Conservation (phyloP, 495 filamentous ascomycete genomes). For the Letharia lupina region DNA sequence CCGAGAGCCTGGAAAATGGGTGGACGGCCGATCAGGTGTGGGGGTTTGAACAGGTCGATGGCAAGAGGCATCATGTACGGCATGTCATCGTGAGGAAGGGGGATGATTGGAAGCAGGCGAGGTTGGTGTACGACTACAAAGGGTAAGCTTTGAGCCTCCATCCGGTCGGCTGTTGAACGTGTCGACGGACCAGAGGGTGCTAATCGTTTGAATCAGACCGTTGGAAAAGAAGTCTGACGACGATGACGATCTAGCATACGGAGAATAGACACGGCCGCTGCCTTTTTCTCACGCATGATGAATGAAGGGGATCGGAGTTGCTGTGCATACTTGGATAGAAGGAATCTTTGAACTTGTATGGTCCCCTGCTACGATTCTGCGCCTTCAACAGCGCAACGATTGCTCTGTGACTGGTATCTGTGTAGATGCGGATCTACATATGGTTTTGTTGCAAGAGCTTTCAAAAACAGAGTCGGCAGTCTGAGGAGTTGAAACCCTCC, state of each 20-base stretch:
- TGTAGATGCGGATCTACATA: neutral
- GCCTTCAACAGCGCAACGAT: neutral
- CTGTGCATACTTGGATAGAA: neutral
- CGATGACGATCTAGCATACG: conserved; percentile 22
- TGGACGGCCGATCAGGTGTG: conserved; percentile 47
- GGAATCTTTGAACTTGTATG: neutral
- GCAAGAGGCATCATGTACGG: conserved; percentile 58
- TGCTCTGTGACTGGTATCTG: neutral
- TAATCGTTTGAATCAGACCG: neutral
- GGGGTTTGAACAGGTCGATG: conserved; percentile 27
- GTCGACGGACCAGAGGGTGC: neutral
- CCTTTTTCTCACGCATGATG: neutral
- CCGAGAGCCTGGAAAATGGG: conserved; percentile 32
- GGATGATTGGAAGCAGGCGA: conserved; percentile 49
- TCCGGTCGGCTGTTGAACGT: neutral
- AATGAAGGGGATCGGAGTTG: neutral
- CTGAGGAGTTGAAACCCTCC: neutral
- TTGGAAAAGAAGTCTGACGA: neutral
- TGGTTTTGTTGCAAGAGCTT: neutral
- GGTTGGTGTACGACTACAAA: conserved; percentile 65
- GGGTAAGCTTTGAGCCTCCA: conserved; percentile 6
- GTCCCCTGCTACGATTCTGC: neutral
- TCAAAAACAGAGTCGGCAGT: neutral
- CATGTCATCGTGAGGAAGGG: conserved; percentile 60
- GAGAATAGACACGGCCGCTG: neutral